phyloP scores from a whole-genome alignment of 345 rosid genomes.

The Heritiera fomes region DNA sequence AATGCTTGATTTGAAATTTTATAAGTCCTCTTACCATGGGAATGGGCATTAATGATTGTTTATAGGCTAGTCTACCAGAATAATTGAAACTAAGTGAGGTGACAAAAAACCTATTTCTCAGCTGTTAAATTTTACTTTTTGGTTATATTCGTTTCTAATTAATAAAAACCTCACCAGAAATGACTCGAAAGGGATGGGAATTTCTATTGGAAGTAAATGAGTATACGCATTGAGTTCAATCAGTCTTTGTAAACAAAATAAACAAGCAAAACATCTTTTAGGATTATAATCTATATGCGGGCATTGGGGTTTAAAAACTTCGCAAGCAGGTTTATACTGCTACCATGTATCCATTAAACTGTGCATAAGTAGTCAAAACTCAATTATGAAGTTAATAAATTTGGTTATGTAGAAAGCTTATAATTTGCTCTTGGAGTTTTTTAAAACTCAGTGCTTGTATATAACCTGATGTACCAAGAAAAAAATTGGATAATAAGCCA shows the following conservation, averaged over 20 bases:
- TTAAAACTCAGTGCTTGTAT: neutral
- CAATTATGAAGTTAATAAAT: neutral
- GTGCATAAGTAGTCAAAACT: neutral
- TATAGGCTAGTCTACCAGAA: too few relatives aligned
- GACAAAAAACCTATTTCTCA: neutral
- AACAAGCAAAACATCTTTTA: neutral
- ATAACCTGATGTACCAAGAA: too few relatives aligned
- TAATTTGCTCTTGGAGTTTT: neutral
- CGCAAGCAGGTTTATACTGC: neutral
- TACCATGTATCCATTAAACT: neutral
- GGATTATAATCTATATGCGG: neutral
- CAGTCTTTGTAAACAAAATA: neutral
- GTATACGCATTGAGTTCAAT: neutral
- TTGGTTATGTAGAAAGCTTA: neutral
- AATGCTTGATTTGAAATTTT: neutral
- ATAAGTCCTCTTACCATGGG: neutral
- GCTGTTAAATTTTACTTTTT: neutral
- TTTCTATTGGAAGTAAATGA: constrained; percentile 2
- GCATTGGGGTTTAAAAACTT: neutral
- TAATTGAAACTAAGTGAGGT: neutral
- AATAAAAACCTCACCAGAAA: neutral
- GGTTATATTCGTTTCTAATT: neutral
- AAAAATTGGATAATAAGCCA: neutral
- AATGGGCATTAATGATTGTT: neutral
- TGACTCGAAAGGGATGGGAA: neutral